Evolutionary conservation across 139 green algal species (phyloP).

Genomic region (Helicosporidium sp.): DNA sequence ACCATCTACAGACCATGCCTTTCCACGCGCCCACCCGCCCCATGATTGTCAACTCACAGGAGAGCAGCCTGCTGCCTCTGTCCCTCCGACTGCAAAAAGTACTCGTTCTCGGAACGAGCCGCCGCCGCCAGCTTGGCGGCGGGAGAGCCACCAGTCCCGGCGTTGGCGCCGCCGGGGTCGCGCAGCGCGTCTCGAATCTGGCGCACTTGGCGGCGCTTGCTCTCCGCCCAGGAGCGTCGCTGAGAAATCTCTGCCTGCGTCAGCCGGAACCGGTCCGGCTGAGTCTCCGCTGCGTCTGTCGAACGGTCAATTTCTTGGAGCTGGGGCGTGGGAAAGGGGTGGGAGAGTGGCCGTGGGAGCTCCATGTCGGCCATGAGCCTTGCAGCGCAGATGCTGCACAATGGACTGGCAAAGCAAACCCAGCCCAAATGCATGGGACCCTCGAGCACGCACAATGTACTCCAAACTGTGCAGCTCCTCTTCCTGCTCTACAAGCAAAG

Average conservation of each 20-base stretch:
- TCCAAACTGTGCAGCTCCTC: constrained; percentile 29
- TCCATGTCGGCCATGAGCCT: not conserved
- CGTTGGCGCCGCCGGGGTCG: constrained; percentile 10
- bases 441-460: constrained; percentile 12
- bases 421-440: not conserved
- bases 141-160: constrained; percentile 1
- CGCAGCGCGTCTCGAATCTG: constrained; percentile 8
- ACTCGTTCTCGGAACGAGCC: constrained; percentile 34
- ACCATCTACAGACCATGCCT: too few species aligned
- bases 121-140: constrained; percentile 16
- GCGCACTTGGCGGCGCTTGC: constrained; percentile 17
- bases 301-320: constrained; percentile 52
- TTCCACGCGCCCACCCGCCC: constrained; percentile 16
- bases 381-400: not conserved
- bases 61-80: constrained; percentile 40
- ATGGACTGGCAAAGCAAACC: not conserved
- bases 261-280: constrained; percentile 53
- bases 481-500: constrained; percentile 16
- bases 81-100: constrained; percentile 35
- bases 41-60: too few species aligned
- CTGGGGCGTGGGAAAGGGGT: constrained; percentile 12
- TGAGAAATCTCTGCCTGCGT: constrained; percentile 41
- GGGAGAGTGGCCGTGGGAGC: not conserved
- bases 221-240: constrained; percentile 41
- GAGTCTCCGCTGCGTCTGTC: constrained; percentile 47